Evolutionary conservation across 371 early-diverging fungal species (phyloP), one percentile per base, ranked within the genome.

Genomic region (Capillidium heterosporum): DNA sequence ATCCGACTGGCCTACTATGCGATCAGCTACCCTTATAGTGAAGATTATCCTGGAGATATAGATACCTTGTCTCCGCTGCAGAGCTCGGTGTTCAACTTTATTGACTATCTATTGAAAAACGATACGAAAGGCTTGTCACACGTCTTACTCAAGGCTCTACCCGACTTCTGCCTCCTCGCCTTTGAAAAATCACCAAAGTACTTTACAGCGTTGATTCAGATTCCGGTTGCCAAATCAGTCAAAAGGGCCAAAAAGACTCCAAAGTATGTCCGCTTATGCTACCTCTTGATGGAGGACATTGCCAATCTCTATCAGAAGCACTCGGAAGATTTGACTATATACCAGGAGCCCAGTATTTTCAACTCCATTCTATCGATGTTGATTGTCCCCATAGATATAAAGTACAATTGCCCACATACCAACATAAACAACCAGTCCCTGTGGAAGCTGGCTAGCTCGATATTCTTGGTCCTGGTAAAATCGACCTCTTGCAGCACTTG

Each of bases 271-370:
- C 75, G 5, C 70, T 76, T 57, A 13, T 28, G 19, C 19, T 32
- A 84, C 58, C 72, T 65, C 24, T 71, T 75, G 21, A 76, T 82
- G 62, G 64, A 68, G 21, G 61, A 71, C 48, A 73, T 83, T 1
- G 75, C 73, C 1, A 61, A 69, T 47, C 47, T 82, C 32, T 81
- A 84, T 57, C 72, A 75, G 26, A 64, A 64, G 17, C 76, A 78
- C 65, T 70, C 68, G 3, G 57, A 65, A 1, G 64, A 73, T 17
- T 50, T 65, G n/a, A 65, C 69, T 1, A 47, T 85, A 0, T 87
- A 87, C 59, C 67, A 75, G 0, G 72, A 75, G 26, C 28, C 28
- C 5, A 84, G 84, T 0, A 74, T 82, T 0, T 86, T 82, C 69
- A 82, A 78, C 47, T 66, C 67, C 2, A 67, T 81, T 3, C 67